Base-by-base conservation (phyloP, 768 basidiomycete genomes). In the Chalciporus piperatus region DNA sequence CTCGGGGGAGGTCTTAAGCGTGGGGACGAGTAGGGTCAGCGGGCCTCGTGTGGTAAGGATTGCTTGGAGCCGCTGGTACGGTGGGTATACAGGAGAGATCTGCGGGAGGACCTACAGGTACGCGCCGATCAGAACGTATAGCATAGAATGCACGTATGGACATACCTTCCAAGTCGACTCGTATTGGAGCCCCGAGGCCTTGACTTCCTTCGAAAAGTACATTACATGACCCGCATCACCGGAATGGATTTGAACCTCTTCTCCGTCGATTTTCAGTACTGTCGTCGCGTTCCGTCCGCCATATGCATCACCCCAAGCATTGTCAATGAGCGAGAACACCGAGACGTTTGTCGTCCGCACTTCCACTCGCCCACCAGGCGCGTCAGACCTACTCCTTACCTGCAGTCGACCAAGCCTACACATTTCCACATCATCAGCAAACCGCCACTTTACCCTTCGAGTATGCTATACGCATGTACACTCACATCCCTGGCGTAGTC, bases 401-500 rank as follows among this genome's bases (percentile, higher is more conserved):
- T 42, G 59, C 17, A 67, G 62, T 12, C 60, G 64, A 30, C 59
- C 55, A 41, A 64, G 23, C 22, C 59, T 62, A 42, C 41, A 38
- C 5, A 37, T 40, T 8, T 19, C 2, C 33, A 56, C 40, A 53
- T 40, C 27, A n/a, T 42, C 37, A 20, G 4, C 0, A 20, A 35
- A 33, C 7, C 2, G 33, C 11, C 11, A 9, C 5, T 3, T 12
- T 20, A 33, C 22, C 13, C 4, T 32, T 37, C 8, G n/a, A 16
- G 10, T 5, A 37, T n/a, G 16, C 3, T 2, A 22, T 19, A 5
- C 17, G 13, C 10, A 32, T 6, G 6, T n/a, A 3, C 33, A 59
- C 79, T 45, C 50, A 89, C 89, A 86, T 74, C 43, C 92, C 92
- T 30, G 88, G 87, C n/a, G 76, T 67, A 2, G 61, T 57, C 39